Conservation (phyloP, 805 yeast genomes). For the Hemisphaericaspora nanyangensis region DNA sequence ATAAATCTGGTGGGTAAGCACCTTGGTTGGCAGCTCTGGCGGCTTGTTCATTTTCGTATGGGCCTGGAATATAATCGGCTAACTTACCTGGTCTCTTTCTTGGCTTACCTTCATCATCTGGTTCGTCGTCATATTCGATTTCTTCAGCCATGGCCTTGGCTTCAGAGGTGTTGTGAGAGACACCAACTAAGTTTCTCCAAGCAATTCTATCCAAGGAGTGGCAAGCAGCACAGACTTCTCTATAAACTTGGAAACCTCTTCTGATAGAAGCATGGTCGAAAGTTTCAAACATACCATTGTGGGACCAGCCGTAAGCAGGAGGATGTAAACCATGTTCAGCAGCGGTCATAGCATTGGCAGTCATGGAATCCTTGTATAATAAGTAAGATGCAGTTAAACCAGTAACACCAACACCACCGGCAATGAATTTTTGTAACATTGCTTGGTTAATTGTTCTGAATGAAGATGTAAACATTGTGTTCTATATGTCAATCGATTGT, state of each 20-base stretch:
- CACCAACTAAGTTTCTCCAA: conserved; percentile 98
- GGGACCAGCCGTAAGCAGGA: conserved; percentile 90
- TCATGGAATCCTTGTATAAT: conserved; percentile 76
- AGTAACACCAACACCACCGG: conserved; percentile 65
- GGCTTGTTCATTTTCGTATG: conserved; percentile 97
- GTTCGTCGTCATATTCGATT: conserved; percentile 95
- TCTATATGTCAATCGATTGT: neutral
- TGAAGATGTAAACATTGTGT: conserved; percentile 7
- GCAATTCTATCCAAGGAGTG: conserved; percentile 96
- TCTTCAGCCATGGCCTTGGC: conserved; percentile 93
- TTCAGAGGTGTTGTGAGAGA: conserved; percentile 86
- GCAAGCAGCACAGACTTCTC: conserved; percentile 98
- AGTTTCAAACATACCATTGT: conserved; percentile 84
- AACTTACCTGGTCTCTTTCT: conserved; percentile 97
- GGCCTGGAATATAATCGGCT: conserved; percentile 92
- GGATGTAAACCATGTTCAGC: conserved; percentile 99
- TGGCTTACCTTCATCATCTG: conserved; percentile 95
- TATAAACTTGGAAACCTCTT: conserved; percentile 98
- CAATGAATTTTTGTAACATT: conserved; percentile 47
- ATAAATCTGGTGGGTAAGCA: conserved; percentile 97
- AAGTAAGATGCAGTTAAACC: conserved; percentile 80
- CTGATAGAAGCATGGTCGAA: conserved; percentile 95
- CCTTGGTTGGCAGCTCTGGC: conserved; percentile 99
- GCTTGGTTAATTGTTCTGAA: conserved; percentile 11
- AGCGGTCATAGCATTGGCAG: conserved; percentile 95